Evolutionary conservation across 352 stramenopile species (phyloP).

Genomic region (Globisporangium sylvaticum): DNA sequence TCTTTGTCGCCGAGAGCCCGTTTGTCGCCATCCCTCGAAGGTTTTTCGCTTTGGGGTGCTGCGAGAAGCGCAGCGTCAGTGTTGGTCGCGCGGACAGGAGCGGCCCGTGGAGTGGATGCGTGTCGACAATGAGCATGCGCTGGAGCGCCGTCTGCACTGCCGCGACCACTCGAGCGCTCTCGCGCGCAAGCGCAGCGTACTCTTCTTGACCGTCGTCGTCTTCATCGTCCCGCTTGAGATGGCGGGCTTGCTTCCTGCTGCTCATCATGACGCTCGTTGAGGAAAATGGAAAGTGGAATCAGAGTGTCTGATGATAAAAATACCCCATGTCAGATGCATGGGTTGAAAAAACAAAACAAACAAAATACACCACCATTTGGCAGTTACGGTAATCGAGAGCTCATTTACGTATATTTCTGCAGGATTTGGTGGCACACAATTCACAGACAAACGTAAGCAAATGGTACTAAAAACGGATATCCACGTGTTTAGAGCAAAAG

Average conservation of each 20-base stretch:
- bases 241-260: not conserved
- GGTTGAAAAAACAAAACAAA: too few species aligned
- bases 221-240: not conserved
- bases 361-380: too few species aligned
- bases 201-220: not conserved
- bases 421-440: too few species aligned
- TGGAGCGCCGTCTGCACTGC: not conserved
- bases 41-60: not conserved
- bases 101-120: not conserved
- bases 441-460: too few species aligned
- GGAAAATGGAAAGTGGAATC: too few species aligned
- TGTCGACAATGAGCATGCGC: not conserved
- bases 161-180: not conserved
- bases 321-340: too few species aligned
- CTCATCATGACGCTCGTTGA: not conserved
- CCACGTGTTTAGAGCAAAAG: too few species aligned
- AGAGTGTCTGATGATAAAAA: too few species aligned
- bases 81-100: not conserved
- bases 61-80: not conserved
- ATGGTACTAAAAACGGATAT: too few species aligned
- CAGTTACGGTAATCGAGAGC: too few species aligned
- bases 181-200: not conserved
- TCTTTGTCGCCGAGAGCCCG: not conserved
- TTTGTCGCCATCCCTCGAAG: not conserved
- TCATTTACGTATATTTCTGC: too few species aligned